Evolutionary conservation across 805 yeast species (phyloP).

Genomic region (Diddensiella transvaalensis): DNA sequence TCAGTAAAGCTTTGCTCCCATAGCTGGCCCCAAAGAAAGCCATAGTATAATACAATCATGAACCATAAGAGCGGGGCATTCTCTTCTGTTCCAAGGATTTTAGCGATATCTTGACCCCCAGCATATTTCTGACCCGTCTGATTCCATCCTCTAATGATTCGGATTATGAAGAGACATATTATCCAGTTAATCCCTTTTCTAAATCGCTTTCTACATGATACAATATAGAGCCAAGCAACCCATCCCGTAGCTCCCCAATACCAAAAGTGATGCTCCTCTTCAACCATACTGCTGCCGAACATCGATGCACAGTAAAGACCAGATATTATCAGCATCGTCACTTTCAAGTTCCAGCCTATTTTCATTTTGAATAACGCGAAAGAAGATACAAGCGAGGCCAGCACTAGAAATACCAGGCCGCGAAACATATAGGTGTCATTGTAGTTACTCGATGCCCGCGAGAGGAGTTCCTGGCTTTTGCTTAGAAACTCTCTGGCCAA

Average conservation of each 20-base stretch:
- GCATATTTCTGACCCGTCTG: conserved; percentile 82
- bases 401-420: conserved; percentile 38
- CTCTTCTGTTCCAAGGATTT: conserved; percentile 36
- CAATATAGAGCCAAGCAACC: conserved; percentile 26
- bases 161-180: conserved; percentile 36
- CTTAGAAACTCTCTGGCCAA: conserved; percentile 39
- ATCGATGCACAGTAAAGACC: conserved; percentile 49
- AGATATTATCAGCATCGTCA: conserved; percentile 28
- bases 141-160: conserved; percentile 79
- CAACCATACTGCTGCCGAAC: conserved; percentile 87
- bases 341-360: conserved; percentile 13
- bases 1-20: conserved; percentile 24
- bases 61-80: conserved; percentile 43
- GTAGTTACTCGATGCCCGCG: conserved; percentile 62
- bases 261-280: conserved; percentile 97
- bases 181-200: conserved; percentile 24
- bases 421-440: conserved; percentile 46
- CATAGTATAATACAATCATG: conserved; percentile 43
- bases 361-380: conserved; percentile 26
- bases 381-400: conserved; percentile 33
- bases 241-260: conserved; percentile 63
- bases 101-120: conserved; percentile 47
- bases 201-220: conserved; percentile 21
- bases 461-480: conserved; percentile 34
- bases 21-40: conserved; percentile 21